Conservation (phyloP, 2,329 filamentous ascomycete species). For the Proliferodiscus dingleyae region DNA sequence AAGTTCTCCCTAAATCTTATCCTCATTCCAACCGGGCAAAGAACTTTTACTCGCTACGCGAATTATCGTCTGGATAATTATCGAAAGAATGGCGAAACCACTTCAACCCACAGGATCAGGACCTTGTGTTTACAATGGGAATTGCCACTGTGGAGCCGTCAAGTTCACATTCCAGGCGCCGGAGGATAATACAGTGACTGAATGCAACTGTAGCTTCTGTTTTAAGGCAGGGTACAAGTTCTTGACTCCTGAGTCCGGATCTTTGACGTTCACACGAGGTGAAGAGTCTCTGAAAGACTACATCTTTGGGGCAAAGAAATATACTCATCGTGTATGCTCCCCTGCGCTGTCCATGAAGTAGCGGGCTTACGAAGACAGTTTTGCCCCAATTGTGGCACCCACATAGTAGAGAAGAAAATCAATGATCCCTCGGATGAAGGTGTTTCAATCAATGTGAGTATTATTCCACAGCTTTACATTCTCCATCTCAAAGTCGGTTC, state of each 20-base stretch:
- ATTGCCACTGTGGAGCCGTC: conserved; percentile 53
- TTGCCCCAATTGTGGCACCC: conserved; percentile 46
- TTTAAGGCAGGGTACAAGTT: conserved; percentile 43
- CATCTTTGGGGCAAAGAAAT: conserved; percentile 36
- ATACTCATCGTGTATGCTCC: conserved; percentile 37
- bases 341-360: not conserved
- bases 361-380: conserved; percentile 37
- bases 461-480: conserved; percentile 22
- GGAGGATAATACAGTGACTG: conserved; percentile 50
- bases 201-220: conserved; percentile 67
- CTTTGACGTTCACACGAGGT: conserved; percentile 45
- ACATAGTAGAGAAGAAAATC: conserved; percentile 33
- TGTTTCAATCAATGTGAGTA: conserved; percentile 38
- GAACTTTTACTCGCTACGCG: no score
- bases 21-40: no score
- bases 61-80: no score
- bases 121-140: conserved; percentile 42
- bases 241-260: conserved; percentile 26
- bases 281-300: conserved; percentile 40
- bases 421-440: conserved; percentile 27
- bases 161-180: conserved; percentile 48
- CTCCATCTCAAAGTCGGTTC: not conserved
- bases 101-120: not conserved
- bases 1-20: no score
- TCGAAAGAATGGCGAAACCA: no score